Evolutionary conservation across 2,329 filamentous ascomycete species (phyloP).

Genomic region (Neonectria ditissima): DNA sequence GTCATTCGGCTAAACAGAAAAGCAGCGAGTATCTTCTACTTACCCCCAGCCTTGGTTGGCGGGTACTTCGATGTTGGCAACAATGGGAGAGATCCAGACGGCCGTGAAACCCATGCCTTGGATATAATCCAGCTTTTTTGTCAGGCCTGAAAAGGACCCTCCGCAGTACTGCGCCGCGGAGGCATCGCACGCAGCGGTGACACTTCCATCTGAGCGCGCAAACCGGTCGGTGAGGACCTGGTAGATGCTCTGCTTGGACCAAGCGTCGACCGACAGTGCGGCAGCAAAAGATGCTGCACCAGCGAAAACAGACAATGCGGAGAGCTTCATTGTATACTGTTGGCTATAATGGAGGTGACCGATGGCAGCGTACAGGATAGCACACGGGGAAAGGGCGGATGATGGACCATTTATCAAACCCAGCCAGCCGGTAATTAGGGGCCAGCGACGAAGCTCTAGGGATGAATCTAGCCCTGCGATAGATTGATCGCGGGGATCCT

Average conservation of each 20-base stretch:
- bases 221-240: constrained; percentile 32
- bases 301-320: background rate
- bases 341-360: background rate
- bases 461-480: background rate
- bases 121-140: constrained; percentile 33
- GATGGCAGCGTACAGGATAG: background rate
- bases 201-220: constrained; percentile 25
- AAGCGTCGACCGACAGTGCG: constrained; percentile 23
- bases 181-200: constrained; percentile 22
- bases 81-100: constrained; percentile 33
- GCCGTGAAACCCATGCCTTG: constrained; percentile 33
- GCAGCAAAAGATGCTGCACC: constrained; percentile 9
- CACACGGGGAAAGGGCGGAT: background rate
- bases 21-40: background rate
- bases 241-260: constrained; percentile 32
- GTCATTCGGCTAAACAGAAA: background rate
- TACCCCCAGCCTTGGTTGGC: constrained; percentile 19
- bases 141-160: constrained; percentile 28
- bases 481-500: constrained; percentile 4
- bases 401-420: constrained; percentile 7
- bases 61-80: constrained; percentile 30
- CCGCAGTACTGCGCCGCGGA: constrained; percentile 26
- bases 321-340: constrained; percentile 21
- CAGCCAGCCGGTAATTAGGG: background rate
- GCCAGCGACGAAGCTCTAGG: background rate